Conservation (phyloP, 192 early-diverging fungal genomes). For the Linnemannia elongata region DNA sequence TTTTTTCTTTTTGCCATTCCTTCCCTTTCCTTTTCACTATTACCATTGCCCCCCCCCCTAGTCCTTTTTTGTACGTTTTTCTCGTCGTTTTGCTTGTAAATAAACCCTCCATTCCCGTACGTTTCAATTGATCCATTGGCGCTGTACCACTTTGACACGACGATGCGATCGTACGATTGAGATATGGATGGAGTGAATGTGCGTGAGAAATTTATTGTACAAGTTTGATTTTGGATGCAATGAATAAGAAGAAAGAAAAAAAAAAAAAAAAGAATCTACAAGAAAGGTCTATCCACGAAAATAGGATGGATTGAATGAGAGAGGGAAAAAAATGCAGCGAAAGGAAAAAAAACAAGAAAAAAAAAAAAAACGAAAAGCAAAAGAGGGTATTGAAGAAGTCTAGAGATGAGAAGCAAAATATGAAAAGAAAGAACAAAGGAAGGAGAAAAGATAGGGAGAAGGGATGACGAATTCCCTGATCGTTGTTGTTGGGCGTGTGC, state of each 20-base stretch:
- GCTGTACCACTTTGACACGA: background rate
- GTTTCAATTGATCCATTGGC: background rate
- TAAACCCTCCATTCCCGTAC: background rate
- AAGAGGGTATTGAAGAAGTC: slow-evolving; percentile 3
- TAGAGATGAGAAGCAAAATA: background rate
- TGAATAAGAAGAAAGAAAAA: background rate
- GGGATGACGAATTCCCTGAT: background rate
- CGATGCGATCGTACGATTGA: no score
- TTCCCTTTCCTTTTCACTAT: background rate
- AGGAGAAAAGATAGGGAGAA: background rate
- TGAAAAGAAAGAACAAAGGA: background rate
- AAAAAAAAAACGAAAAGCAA: background rate
- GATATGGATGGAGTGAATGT: background rate
- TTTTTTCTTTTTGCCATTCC: background rate
- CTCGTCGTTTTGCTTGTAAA: slow-evolving; percentile 14
- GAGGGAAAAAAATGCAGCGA: background rate
- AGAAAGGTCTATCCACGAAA: slow-evolving; percentile 2
- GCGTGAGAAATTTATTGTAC: slow-evolving; percentile 45
- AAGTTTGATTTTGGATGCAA: slow-evolving; percentile 25
- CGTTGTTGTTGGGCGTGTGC: background rate
- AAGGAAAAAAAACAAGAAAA: background rate
- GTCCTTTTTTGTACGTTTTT: background rate
- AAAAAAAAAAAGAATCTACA: background rate
- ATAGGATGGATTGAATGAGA: background rate
- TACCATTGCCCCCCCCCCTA: background rate